Conservation (phyloP, 2,329 filamentous ascomycete genomes). For the Ascochyta lentis region DNA sequence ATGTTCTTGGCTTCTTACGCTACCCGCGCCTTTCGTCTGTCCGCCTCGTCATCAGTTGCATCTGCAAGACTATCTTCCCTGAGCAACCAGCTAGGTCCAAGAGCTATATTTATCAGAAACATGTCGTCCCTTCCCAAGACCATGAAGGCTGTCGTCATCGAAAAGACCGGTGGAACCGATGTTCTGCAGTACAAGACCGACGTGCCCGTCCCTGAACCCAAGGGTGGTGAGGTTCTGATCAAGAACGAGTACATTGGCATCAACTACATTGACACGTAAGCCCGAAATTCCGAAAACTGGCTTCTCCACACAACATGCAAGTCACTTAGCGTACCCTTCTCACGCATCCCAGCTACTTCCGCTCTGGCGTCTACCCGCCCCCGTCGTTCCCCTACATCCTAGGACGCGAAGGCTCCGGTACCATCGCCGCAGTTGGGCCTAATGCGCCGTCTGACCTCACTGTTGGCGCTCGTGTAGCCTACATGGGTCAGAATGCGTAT, state of each 20-base stretch:
- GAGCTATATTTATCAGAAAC: constrained; percentile 22
- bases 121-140: constrained; percentile 65
- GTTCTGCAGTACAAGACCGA: constrained; percentile 75
- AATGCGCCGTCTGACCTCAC: constrained; percentile 62
- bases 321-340: not conserved
- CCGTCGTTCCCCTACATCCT: constrained; percentile 75
- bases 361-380: constrained; percentile 77
- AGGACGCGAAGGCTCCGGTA: constrained; percentile 80
- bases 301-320: not conserved
- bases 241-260: constrained; percentile 81
- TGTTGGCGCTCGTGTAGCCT: constrained; percentile 75
- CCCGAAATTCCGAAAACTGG: not conserved
- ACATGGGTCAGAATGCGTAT: constrained; percentile 64
- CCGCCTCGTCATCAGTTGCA: constrained; percentile 20
- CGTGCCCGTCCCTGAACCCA: constrained; percentile 71
- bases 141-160: constrained; percentile 76
- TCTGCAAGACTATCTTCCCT: constrained; percentile 27
- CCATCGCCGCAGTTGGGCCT: constrained; percentile 67
- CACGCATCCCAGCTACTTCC: constrained; percentile 71
- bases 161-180: constrained; percentile 74
- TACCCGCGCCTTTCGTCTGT: constrained; percentile 15
- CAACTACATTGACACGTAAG: constrained; percentile 85
- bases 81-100: constrained; percentile 24
- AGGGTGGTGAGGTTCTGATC: constrained; percentile 77
- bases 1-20: constrained; percentile 27